Base-by-base conservation (phyloP, 2,329 filamentous ascomycete genomes). In the Aspergillus flavus region DNA sequence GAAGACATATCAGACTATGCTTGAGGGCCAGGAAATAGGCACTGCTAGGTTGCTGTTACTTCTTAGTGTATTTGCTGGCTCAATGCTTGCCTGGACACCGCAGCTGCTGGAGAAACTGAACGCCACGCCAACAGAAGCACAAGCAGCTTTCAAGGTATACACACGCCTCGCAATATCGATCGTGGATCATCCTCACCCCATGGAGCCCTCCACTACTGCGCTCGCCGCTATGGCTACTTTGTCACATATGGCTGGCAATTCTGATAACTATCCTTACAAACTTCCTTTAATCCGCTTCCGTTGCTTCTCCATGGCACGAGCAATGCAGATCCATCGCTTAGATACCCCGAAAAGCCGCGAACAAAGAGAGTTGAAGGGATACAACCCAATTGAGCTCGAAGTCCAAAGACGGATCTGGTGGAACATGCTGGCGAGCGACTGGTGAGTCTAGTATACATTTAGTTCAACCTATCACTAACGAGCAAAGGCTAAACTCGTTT, bases 391-490 rank as follows among this genome's bases (percentile, higher is more conserved):
- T 6, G 67, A 73, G 12, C 19, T 71, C 28, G 71, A 73, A 53
- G 62, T 72, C 10, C 64, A 68, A 19, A 64, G 70, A 48, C 67
- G 70, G 0, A 39, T 66, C 11, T 73, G 71, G 70, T 73, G 71
- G 70, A 57, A 62, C 19, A 68, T 71, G 68, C 65, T 71, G 6
- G 65, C 69, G 23, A 67, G 69, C n/a, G 70, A 72, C 57, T 71
- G 69, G 70, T 72, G 63, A 41, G 21, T 21, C 28, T 2, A 10
- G 3, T 46, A 7, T 26, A 6, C 30, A 34, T 14, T 10, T 12
- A 23, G 26, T 48, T 34, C 16, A 21, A 43, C 39, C 45, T 34
- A 43, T 14, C 14, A n/a, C 39, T 39, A 34, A 48, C 16, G 12
- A n/a, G 26, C 19, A 14, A 19, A 72, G 71, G 70, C 62, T 71